A percentile compares a stretch with the other conserved stretches of the same genome.
phyloP scores from a whole-genome alignment of 495 filamentous ascomycete species.

The Penicillium canescens region DNA sequence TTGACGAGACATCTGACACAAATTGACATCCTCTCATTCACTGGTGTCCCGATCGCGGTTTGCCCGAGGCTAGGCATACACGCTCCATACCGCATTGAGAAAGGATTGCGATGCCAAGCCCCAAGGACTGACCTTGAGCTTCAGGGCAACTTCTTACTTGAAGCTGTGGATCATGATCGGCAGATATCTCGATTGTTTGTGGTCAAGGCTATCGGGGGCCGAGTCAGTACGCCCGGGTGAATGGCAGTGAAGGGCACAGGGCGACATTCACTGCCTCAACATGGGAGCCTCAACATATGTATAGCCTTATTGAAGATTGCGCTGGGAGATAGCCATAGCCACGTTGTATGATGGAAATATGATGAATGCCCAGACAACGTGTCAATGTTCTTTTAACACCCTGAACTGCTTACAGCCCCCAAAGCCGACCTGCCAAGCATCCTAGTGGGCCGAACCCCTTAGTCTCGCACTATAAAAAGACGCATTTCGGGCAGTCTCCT shows the following conservation, averaged over 20 bases:
- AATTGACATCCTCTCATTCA: too few relatives aligned
- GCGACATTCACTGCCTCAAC: conserved; percentile 3
- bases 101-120: neutral
- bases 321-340: neutral
- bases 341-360: neutral
- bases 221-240: neutral
- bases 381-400: neutral
- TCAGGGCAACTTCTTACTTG: neutral
- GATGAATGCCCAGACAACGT: neutral
- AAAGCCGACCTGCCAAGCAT: too few relatives aligned
- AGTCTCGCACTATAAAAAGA: neutral
- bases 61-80: conserved; percentile 1
- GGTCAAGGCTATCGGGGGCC: neutral
- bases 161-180: neutral
- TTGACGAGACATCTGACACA: neutral
- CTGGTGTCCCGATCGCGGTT: neutral
- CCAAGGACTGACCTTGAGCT: too few relatives aligned
- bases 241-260: neutral
- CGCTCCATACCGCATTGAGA: neutral
- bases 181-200: neutral
- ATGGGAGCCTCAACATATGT: neutral
- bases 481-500: too few relatives aligned
- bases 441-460: too few relatives aligned
- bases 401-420: neutral
- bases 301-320: too few relatives aligned